Evolutionary conservation across 306 rosid genomes (phyloP).

Genomic region (Quercus suber): DNA sequence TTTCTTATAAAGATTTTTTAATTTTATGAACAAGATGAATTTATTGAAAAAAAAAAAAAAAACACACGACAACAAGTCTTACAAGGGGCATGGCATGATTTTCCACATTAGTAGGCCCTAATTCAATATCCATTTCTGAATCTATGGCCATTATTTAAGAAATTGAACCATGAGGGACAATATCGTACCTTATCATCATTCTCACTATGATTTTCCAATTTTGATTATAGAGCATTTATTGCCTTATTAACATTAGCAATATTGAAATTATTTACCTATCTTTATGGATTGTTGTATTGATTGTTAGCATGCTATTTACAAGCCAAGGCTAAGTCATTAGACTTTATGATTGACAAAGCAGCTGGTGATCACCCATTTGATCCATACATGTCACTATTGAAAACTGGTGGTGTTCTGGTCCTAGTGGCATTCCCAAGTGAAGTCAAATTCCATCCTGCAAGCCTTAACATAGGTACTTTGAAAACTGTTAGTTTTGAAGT

Average conservation of each 20-base stretch:
- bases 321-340: constrained; percentile 60
- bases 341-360: constrained; percentile 73
- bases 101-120: too few relatives aligned
- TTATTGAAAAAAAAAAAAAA: too few relatives aligned
- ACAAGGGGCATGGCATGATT: not conserved
- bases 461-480: constrained; percentile 56
- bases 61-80: too few relatives aligned
- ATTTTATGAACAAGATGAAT: not conserved
- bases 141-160: too few relatives aligned
- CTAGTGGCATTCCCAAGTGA: constrained; percentile 70
- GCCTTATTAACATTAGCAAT: too few relatives aligned
- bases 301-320: constrained; percentile 20
- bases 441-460: constrained; percentile 68
- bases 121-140: too few relatives aligned
- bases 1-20: constrained; percentile 11
- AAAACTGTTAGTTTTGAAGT: not conserved
- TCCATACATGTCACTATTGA: constrained; percentile 70
- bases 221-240: too few relatives aligned
- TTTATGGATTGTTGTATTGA: not conserved
- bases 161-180: too few relatives aligned
- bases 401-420: constrained; percentile 52
- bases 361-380: constrained; percentile 85
- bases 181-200: too few relatives aligned
- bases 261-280: too few relatives aligned
- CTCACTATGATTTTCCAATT: too few relatives aligned